phyloP scores from a whole-genome alignment of 2,329 filamentous ascomycete genomes.

The Penicillium freii region DNA sequence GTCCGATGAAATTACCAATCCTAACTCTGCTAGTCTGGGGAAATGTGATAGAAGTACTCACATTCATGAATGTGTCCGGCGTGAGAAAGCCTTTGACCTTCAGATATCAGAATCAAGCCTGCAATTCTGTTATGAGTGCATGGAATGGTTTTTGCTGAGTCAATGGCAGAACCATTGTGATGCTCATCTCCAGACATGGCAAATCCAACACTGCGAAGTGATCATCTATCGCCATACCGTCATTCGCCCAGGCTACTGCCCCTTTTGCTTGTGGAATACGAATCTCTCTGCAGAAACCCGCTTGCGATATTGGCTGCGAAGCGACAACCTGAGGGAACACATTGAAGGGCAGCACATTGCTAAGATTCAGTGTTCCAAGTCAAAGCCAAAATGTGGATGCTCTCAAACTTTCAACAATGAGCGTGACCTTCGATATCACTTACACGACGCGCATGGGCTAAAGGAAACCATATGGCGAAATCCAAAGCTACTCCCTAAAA shows the following conservation, averaged over 20 bases:
- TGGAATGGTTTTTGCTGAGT: slow-evolving; percentile 4
- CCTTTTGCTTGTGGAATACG: slow-evolving; percentile 2
- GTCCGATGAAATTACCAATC: too few species aligned
- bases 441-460: neutral
- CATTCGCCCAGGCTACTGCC: slow-evolving; percentile 2
- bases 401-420: neutral
- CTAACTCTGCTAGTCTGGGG: slow-evolving; percentile 2
- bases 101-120: slow-evolving; percentile 1
- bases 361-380: neutral
- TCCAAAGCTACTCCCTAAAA: neutral
- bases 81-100: slow-evolving; percentile 4
- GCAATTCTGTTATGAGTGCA: slow-evolving; percentile 12
- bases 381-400: neutral
- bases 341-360: slow-evolving; percentile 2
- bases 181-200: slow-evolving; percentile 9
- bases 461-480: slow-evolving; percentile 1
- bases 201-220: slow-evolving; percentile 8
- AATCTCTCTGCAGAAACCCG: neutral
- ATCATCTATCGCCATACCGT: slow-evolving; percentile 9
- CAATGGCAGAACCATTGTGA: slow-evolving; percentile 2
- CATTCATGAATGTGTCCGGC: slow-evolving; percentile 7
- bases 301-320: slow-evolving; percentile 4
- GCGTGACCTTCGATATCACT: slow-evolving; percentile 3
- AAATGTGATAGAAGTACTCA: slow-evolving; percentile 10
- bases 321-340: slow-evolving; percentile 1